Percentiles rank a stretch among this genome's conserved stretches.
phyloP scores from a whole-genome alignment of 202 grass and related monocot species.

The Panicum virgatum region DNA sequence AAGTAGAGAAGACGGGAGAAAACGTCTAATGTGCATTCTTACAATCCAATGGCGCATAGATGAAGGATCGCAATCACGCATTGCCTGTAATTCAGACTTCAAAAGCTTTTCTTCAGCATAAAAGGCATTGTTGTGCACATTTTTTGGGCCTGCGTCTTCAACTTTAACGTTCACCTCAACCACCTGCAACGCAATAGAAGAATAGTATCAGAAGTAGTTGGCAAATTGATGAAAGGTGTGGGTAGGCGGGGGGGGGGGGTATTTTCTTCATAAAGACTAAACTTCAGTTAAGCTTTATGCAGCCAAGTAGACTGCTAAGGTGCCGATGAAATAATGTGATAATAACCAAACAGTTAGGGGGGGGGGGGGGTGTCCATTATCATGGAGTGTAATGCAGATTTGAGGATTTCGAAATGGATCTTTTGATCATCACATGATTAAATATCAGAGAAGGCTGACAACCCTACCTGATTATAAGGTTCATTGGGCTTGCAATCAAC shows the following conservation, averaged over 20 bases:
- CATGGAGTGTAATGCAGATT: not conserved
- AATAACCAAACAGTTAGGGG: not conserved
- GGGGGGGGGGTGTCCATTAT: not conserved
- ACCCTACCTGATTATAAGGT: conserved; percentile 85
- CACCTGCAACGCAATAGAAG: conserved; percentile 46
- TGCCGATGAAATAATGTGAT: not conserved
- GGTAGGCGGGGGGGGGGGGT: too few species aligned
- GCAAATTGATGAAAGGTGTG: not conserved
- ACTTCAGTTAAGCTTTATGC: not conserved
- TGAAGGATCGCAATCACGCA: conserved; percentile 80
- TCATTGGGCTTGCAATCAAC: conserved; percentile 94
- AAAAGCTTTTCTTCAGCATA: conserved; percentile 80
- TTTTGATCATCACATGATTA: not conserved
- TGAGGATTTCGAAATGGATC: not conserved
- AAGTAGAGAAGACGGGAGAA: not conserved
- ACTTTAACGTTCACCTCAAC: conserved; percentile 93
- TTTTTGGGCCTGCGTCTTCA: conserved; percentile 67
- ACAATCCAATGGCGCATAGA: conserved; percentile 92
- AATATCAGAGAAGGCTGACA: not conserved
- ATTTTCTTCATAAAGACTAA: too few species aligned
- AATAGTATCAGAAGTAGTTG: not conserved
- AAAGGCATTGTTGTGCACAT: conserved; percentile 87
- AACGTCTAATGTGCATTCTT: conserved; percentile 21
- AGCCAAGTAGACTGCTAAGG: not conserved
- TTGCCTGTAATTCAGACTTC: conserved; percentile 79